phyloP scores from a whole-genome alignment of 108 stramenopile genomes.

The Stephanodiscus triporus region DNA sequence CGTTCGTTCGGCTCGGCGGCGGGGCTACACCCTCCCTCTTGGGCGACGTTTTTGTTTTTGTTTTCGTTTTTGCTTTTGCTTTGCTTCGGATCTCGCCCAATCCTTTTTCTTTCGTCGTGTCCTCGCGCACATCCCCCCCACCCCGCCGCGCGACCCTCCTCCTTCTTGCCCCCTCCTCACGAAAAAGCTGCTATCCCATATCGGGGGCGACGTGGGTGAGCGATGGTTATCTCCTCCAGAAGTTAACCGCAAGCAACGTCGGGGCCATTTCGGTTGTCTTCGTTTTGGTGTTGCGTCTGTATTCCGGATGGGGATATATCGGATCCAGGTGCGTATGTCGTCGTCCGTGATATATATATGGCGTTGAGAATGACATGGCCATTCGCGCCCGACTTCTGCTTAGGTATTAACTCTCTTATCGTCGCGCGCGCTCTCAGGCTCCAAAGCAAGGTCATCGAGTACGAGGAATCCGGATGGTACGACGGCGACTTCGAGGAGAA shows the following conservation, averaged over 20 bases:
- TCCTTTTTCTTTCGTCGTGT: background rate
- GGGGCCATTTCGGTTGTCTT: slow-evolving; percentile 67
- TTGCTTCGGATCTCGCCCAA: too few relatives aligned
- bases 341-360: background rate
- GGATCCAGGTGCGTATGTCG: slow-evolving; percentile 37
- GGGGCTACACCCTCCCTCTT: too few relatives aligned
- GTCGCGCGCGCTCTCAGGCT: slow-evolving; percentile 27
- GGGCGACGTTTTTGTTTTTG: background rate
- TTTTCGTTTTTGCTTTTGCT: too few relatives aligned
- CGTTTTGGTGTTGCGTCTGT: slow-evolving; percentile 69
- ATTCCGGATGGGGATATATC: slow-evolving; percentile 85
- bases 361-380: too few relatives aligned
- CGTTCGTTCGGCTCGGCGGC: too few relatives aligned
- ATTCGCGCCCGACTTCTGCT: background rate
- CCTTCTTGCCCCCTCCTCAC: background rate
- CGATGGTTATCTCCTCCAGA: slow-evolving; percentile 80
- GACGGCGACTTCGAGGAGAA: slow-evolving; percentile 85
- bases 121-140: background rate
- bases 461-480: slow-evolving; percentile 88
- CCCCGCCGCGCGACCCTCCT: background rate
- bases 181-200: slow-evolving; percentile 72
- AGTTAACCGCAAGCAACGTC: slow-evolving; percentile 75
- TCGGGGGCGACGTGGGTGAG: slow-evolving; percentile 78
- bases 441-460: slow-evolving; percentile 82
- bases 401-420: background rate